Conservation (phyloP, 2,329 filamentous ascomycete genomes). For the Camillea tinctor region DNA sequence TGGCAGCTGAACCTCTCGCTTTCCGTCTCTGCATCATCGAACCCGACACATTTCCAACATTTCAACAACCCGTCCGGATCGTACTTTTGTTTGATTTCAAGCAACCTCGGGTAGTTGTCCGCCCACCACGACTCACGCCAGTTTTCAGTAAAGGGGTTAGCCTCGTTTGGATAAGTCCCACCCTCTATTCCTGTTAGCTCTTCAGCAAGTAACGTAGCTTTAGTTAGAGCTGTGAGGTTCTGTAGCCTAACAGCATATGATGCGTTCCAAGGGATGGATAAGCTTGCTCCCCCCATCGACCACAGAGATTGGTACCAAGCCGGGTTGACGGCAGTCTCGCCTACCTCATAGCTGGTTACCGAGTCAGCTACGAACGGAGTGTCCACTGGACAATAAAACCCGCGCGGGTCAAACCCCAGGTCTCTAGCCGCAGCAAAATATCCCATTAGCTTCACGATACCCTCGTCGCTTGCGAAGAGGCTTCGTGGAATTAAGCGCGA, state of each 20-base stretch:
- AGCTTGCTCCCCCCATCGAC: constrained; percentile 9
- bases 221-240: constrained; percentile 15
- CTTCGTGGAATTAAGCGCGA: constrained; percentile 18
- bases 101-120: constrained; percentile 31
- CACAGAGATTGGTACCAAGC: constrained; percentile 24
- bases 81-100: constrained; percentile 31
- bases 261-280: constrained; percentile 17
- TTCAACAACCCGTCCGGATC: constrained; percentile 35
- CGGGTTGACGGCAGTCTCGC: constrained; percentile 18
- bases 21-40: constrained; percentile 17
- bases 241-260: constrained; percentile 18
- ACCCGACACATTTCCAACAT: constrained; percentile 26
- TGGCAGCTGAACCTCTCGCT: constrained; percentile 16
- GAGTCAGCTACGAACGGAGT: constrained; percentile 19
- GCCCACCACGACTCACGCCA: constrained; percentile 38
- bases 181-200: constrained; percentile 27
- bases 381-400: constrained; percentile 19
- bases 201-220: constrained; percentile 13
- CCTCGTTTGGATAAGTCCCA: constrained; percentile 42
- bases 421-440: constrained; percentile 4
- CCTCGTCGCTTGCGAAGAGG: constrained; percentile 17
- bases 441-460: constrained; percentile 14
- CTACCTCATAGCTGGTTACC: background rate
- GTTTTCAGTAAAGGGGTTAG: constrained; percentile 33
- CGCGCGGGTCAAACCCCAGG: constrained; percentile 16